phyloP scores from a whole-genome alignment of 192 early-diverging fungal genomes.

The Coemansia sp. region DNA sequence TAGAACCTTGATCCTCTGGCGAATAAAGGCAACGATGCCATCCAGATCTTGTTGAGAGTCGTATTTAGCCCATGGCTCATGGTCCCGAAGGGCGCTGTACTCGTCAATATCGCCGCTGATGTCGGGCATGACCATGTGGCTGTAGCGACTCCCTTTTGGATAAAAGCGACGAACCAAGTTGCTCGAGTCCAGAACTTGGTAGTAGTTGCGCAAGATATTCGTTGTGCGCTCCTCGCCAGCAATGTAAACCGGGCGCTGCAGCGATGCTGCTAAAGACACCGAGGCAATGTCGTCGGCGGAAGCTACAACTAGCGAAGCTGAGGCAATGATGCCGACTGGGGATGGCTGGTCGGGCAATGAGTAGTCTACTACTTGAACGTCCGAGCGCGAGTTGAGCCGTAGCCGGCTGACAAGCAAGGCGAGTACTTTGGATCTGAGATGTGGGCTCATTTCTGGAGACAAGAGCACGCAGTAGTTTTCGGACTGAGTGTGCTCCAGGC shows the following conservation, averaged over 20 bases:
- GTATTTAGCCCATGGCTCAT: slow-evolving; percentile 46
- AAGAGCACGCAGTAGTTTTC: slow-evolving; percentile 22
- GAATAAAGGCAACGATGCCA: slow-evolving; percentile 26
- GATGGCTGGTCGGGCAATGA: slow-evolving; percentile 21
- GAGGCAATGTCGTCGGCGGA: slow-evolving; percentile 37
- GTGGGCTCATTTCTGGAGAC: slow-evolving; percentile 13
- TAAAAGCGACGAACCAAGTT: slow-evolving; percentile 53
- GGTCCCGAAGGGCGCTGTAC: slow-evolving; percentile 48
- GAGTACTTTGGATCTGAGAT: slow-evolving; percentile 18
- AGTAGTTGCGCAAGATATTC: slow-evolving; percentile 37
- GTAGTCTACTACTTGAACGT: slow-evolving; percentile 35
- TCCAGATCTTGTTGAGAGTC: slow-evolving; percentile 32
- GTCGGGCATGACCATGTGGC: slow-evolving; percentile 46
- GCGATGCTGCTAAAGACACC: slow-evolving; percentile 34
- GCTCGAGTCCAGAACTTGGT: slow-evolving; percentile 29
- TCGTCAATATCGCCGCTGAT: slow-evolving; percentile 34
- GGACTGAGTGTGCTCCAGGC: slow-evolving; percentile 16
- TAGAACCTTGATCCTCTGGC: slow-evolving; percentile 7
- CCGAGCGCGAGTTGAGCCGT: not conserved
- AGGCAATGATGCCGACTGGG: slow-evolving; percentile 15
- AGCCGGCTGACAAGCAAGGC: slow-evolving; percentile 24
- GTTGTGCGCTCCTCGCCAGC: slow-evolving; percentile 43
- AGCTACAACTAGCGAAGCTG: slow-evolving; percentile 31
- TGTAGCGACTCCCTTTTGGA: slow-evolving; percentile 44
- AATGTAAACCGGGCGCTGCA: slow-evolving; percentile 41